phyloP scores from a whole-genome alignment of 306 rosid species.

The Inga laurina region DNA sequence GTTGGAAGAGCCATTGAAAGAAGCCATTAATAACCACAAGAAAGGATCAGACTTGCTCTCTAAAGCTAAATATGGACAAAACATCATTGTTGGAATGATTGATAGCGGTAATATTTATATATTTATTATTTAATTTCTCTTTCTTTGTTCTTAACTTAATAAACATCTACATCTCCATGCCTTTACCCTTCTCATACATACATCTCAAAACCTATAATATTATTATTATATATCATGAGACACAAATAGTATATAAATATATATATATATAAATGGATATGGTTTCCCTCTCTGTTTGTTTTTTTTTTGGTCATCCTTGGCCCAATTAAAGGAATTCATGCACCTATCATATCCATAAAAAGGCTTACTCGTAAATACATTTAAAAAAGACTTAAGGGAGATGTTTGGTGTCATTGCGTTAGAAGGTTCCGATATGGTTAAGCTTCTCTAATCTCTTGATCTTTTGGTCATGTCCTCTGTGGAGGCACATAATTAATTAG shows the following conservation, averaged over 20 bases:
- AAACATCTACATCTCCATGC: not conserved
- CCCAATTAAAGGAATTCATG: not conserved
- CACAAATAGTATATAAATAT: too few species aligned
- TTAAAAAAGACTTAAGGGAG: not conserved
- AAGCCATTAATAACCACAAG: conserved; percentile 7
- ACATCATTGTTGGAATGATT: conserved; percentile 68
- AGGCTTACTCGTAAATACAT: too few species aligned
- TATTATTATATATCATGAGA: not conserved
- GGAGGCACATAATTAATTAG: not conserved
- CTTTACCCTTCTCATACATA: not conserved
- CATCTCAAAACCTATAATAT: not conserved
- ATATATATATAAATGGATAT: too few species aligned
- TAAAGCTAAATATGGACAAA: conserved; percentile 60
- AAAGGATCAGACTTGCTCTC: conserved; percentile 38
- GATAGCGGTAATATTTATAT: conserved; percentile 54
- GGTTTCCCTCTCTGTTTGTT: not conserved
- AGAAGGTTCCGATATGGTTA: not conserved
- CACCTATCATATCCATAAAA: too few species aligned
- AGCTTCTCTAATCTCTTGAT: not conserved
- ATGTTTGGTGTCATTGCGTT: not conserved
- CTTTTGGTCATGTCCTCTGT: not conserved
- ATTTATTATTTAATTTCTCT: not conserved
- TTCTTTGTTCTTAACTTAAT: not conserved
- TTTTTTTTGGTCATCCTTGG: not conserved
- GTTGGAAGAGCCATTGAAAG: conserved; percentile 35